These are phyloP conservation scores for Alternaria arbusti DNA, from an alignment of 2,329 filamentous ascomycete genomes.

Conservation along the genomic window DNA sequence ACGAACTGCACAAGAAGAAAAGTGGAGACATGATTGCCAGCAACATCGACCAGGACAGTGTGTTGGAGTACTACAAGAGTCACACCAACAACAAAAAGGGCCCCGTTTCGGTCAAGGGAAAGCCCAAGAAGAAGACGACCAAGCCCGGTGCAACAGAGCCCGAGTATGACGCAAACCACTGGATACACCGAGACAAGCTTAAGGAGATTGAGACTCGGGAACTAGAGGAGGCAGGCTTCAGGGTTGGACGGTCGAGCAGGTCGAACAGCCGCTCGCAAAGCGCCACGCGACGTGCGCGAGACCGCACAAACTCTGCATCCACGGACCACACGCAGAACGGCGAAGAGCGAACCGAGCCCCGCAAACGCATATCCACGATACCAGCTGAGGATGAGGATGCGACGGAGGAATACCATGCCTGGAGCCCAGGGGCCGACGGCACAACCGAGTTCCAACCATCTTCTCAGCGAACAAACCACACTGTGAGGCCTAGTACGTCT, in stretches of 20 bases:
- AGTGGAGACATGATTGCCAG: slow-evolving; percentile 52
- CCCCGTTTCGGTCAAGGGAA: slow-evolving; percentile 22
- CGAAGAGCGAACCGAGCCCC: slow-evolving; percentile 38
- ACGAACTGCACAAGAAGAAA: slow-evolving; percentile 48
- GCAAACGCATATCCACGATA: slow-evolving; percentile 46
- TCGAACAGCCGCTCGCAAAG: slow-evolving; percentile 48
- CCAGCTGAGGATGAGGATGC: slow-evolving; percentile 54
- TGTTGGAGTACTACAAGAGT: slow-evolving; percentile 54
- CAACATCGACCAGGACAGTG: slow-evolving; percentile 55
- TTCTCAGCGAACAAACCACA: slow-evolving; percentile 58
- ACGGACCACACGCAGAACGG: slow-evolving; percentile 28
- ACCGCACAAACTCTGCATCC: slow-evolving; percentile 42
- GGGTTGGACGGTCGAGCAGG: slow-evolving; percentile 55
- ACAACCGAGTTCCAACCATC: slow-evolving; percentile 63
- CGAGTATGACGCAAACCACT: slow-evolving; percentile 68
- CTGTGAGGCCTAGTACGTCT: slow-evolving; percentile 64
- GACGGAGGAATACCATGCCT: slow-evolving; percentile 48
- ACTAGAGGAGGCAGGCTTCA: slow-evolving; percentile 77
- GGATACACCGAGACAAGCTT: slow-evolving; percentile 86
- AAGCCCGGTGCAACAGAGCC: slow-evolving; percentile 22
- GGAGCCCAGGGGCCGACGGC: slow-evolving; percentile 78
- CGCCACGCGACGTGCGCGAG: slow-evolving; percentile 31
- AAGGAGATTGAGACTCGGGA: slow-evolving; percentile 82
- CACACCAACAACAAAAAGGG: slow-evolving; percentile 25
- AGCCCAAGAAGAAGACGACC: slow-evolving; percentile 37